Evolutionary conservation across 495 filamentous ascomycete genomes (phyloP).

Genomic region (Penicillium tannophilum): DNA sequence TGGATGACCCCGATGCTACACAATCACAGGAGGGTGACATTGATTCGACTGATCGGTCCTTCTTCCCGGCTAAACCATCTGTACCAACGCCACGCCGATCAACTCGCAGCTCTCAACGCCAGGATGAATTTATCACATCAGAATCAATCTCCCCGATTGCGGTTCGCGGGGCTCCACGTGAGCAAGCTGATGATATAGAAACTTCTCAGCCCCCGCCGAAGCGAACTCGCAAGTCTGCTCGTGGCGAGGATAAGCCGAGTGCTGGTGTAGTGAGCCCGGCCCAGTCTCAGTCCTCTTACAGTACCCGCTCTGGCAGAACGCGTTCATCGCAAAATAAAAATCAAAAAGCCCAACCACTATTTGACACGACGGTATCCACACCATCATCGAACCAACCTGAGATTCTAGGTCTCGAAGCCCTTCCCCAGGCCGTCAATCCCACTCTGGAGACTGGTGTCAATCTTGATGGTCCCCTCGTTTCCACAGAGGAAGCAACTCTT

Average conservation of each 20-base stretch:
- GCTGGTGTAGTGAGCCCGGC: constrained; percentile 16
- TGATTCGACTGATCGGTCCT: constrained; percentile 8
- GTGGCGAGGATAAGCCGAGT: constrained; percentile 26
- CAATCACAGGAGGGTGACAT: constrained; percentile 23
- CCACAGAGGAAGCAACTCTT: constrained; percentile 26
- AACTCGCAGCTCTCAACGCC: constrained; percentile 29
- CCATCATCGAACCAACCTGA: background rate
- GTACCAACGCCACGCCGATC: constrained; percentile 26
- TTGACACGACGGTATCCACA: background rate
- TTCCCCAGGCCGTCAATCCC: background rate
- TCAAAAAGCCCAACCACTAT: background rate
- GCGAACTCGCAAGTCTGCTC: constrained; percentile 29
- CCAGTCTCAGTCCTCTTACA: constrained; percentile 12
- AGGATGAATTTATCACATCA: constrained; percentile 8
- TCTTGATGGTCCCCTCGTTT: constrained; percentile 10
- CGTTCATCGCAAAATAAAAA: constrained; percentile 16
- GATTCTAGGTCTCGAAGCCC: constrained; percentile 4
- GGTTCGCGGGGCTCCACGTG: constrained; percentile 7
- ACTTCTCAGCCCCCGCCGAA: constrained; percentile 19
- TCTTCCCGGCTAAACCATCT: constrained; percentile 12
- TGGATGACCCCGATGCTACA: constrained; percentile 17
- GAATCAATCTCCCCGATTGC: constrained; percentile 11
- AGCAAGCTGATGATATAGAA: constrained; percentile 7
- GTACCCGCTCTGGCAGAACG: constrained; percentile 25
- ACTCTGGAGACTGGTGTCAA: background rate